A percentile compares a stretch with the other conserved stretches of the same genome.
These are phyloP conservation scores for Boletus bicolor DNA, from an alignment of 768 basidiomycete species.

Conservation along the genomic window DNA sequence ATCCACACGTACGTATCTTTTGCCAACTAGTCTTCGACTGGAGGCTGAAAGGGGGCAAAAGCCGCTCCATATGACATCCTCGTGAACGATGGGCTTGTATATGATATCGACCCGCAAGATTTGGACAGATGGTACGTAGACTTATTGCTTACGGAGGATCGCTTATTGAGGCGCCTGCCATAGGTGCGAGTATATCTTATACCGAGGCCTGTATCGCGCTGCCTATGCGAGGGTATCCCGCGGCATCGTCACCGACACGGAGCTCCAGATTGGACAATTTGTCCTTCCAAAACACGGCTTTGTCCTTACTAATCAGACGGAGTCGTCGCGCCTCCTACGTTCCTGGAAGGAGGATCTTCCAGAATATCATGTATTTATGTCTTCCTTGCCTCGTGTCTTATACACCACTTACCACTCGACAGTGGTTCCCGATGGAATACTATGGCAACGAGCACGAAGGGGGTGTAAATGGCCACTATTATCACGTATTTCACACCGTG, in stretches of 20 bases:
- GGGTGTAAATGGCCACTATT: conserved; percentile 68
- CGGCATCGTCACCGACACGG: conserved; percentile 85
- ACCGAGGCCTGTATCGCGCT: conserved; percentile 74
- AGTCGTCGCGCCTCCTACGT: conserved; percentile 63
- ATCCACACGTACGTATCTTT: conserved; percentile 48
- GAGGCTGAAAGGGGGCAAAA: conserved; percentile 26
- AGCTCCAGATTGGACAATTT: conserved; percentile 86
- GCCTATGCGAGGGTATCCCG: conserved; percentile 82
- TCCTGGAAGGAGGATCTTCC: conserved; percentile 65
- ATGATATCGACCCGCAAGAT: conserved; percentile 78
- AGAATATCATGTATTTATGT: conserved; percentile 52
- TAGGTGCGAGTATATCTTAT: conserved; percentile 91
- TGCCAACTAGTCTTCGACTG: neutral
- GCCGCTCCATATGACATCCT: conserved; percentile 76
- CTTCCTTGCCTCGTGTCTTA: neutral
- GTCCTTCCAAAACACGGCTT: conserved; percentile 61
- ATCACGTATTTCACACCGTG: conserved; percentile 75
- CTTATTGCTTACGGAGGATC: neutral
- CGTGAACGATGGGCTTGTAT: conserved; percentile 71
- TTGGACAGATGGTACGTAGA: conserved; percentile 59
- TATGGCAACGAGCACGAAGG: conserved; percentile 51
- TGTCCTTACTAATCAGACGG: conserved; percentile 53
- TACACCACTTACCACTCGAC: conserved; percentile 1
- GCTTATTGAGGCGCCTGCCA: neutral
- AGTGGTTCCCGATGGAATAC: conserved; percentile 81